Evolutionary conservation across 768 basidiomycete genomes (phyloP), one percentile per base, ranked within the genome.

Genomic region (Lentinus tigrinus): DNA sequence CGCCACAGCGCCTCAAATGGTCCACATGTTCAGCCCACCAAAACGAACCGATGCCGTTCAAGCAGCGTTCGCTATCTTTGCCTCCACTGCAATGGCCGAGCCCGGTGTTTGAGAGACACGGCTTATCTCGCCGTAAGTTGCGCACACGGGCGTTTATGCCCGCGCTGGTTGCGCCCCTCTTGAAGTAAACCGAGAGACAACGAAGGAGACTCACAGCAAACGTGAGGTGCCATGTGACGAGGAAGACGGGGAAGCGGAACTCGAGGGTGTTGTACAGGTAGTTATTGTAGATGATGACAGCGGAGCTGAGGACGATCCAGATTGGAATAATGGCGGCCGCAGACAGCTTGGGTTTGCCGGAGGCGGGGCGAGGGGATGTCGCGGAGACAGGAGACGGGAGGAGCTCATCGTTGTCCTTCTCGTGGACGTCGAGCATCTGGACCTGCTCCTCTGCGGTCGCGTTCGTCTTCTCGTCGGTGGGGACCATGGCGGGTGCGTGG

Each of bases 231-330:
- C 82, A 95, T 40, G 93, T 95, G 54, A 95, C 93, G 46, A 94
- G 82, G 74, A 95, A 96, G 63, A 97, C 93, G 27, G 95, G 95
- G 77, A 78, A 97, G 68, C 85, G 84, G 79, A 97, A 97, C 59
- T 85, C 73, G 67, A 90, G 84, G 44, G 81, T 82, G 74, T 90
- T 91, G 80, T 91, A 93, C 65, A 92, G 74, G 69, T 87, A 87
- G 73, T 94, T 96, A 83, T 97, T 97, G 84, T 98, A 97, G 58
- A 97, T 85, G 75, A 98, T 98, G 70, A 98, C 95, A 8, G 85
- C 71, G 24, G 93, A 93, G 63, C 87, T 90, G 65, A 96, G 87
- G 19, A 84, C 75, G 67, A 97, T 98, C 96, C 96, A 98, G 55
- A 96, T 77, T 26, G 93, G 95, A 56, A 97, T 92, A 67, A 95